Evolutionary conservation across 2,329 filamentous ascomycete genomes (phyloP), one percentile per base, ranked within the genome.

Genomic region (Didymosphaeria variabile): DNA sequence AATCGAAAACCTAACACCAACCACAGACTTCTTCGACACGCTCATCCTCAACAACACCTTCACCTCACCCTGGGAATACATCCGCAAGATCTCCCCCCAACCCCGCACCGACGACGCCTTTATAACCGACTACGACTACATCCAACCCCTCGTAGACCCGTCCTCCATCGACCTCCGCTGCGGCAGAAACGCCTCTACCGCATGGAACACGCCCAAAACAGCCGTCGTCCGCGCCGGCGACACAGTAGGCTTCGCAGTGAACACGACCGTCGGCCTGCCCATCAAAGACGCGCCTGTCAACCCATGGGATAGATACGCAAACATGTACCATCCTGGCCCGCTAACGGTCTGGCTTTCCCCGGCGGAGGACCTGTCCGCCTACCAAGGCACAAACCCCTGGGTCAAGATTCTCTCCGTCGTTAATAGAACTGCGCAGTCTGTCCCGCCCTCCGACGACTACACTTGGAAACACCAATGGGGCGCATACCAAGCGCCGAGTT

Each of bases 401-500:
- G 61, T 64, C 40, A 70, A 66, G 50, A 66, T 68, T 34, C 31
- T 62, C 15, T 38, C 36, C 46, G 61, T 67, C 5, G 61, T 61
- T 5, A 61, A 57, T 8, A 32, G 61, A 3, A 64, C 60, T 7
- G 55, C 55, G 36, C 64, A 68, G 23, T 57, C 53, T 34, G 57
- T 45, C 34, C 29, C 40, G 6, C 59, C 60, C n/a, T 51, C 61
- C 17, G 62, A 63, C 45, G 60, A 63, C n/a, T 60, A 63, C 10
- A 54, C 53, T 17, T 63, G 62, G 65, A 65, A 65, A 42, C 60
- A 65, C 34, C 60, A 65, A 31, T 67, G 64, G 62, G 64, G 62
- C 6, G 61, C 62, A 3, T 67, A 64, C 51, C 57, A 67, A 44
- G 64, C 62, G 7, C 57, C 32, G 26, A 61, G 47, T 59, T 62